Evolutionary conservation across 2,329 filamentous ascomycete species (phyloP).

Genomic region (Scolecobasidium constrictum): DNA sequence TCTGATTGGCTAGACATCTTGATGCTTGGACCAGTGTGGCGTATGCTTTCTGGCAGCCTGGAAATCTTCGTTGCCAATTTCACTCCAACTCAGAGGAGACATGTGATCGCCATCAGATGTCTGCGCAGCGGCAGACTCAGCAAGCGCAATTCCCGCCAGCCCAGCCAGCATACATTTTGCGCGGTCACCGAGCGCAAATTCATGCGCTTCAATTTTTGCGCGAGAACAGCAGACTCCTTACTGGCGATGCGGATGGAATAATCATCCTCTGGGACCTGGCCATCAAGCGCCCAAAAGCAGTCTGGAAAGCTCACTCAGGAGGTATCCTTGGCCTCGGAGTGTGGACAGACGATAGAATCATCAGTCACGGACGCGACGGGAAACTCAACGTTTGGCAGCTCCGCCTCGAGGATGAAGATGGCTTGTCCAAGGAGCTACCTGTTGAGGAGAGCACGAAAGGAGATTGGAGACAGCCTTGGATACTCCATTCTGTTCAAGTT

Average conservation of each 20-base stretch:
- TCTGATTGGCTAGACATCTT: too few species aligned
- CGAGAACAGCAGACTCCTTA: constrained; percentile 64
- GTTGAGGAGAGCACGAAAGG: constrained; percentile 46
- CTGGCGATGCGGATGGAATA: constrained; percentile 85
- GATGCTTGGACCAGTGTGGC: too few species aligned
- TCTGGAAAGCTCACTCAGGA: constrained; percentile 77
- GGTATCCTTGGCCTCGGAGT: constrained; percentile 63
- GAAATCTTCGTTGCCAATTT: too few species aligned
- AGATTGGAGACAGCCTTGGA: constrained; percentile 59
- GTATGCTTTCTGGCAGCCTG: too few species aligned
- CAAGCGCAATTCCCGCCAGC: constrained; percentile 32
- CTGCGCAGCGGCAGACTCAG: constrained; percentile 2
- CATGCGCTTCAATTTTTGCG: constrained; percentile 66
- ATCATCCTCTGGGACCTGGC: constrained; percentile 76
- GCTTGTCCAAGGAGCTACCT: constrained; percentile 58
- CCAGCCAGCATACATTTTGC: constrained; percentile 60
- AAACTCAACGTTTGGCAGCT: constrained; percentile 79
- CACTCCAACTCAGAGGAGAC: too few species aligned
- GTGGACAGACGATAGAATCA: constrained; percentile 63
- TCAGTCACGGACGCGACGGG: constrained; percentile 88
- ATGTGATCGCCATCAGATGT: too few species aligned
- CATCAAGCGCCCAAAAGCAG: constrained; percentile 67
- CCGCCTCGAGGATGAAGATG: constrained; percentile 45
- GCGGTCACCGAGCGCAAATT: constrained; percentile 73
- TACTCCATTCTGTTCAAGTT: constrained; percentile 73